phyloP scores from a whole-genome alignment of 2,329 filamentous ascomycete species.

The Aureobasidium sp. region DNA sequence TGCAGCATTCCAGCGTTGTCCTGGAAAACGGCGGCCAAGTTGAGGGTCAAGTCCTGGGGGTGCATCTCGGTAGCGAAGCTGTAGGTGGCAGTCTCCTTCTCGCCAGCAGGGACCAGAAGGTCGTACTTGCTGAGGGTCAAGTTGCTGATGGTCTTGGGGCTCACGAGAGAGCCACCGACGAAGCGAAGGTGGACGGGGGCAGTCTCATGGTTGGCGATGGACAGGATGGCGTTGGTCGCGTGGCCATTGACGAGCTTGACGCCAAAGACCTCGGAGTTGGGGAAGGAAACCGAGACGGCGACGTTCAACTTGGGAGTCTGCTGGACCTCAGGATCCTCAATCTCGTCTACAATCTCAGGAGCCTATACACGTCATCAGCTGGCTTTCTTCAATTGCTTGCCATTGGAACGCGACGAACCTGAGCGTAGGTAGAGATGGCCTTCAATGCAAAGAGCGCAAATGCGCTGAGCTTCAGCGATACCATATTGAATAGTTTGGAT shows the following conservation, averaged over 20 bases:
- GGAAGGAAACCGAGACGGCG: conserved; percentile 52
- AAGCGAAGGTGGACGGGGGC: conserved; percentile 67
- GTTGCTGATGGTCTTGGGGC: conserved; percentile 67
- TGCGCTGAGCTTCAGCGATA: conserved; percentile 64
- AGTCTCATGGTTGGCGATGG: conserved; percentile 77
- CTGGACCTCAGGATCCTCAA: conserved; percentile 36
- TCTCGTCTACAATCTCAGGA: conserved; percentile 51
- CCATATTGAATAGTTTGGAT: conserved; percentile 48
- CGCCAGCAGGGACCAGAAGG: conserved; percentile 65
- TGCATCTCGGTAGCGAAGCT: conserved; percentile 85
- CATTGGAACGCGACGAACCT: background rate
- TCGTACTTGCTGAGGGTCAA: conserved; percentile 71
- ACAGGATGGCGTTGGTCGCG: conserved; percentile 73
- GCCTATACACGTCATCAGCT: conserved; percentile 6
- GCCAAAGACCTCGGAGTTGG: conserved; percentile 73
- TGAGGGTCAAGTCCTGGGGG: conserved; percentile 77
- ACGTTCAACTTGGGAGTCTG: conserved; percentile 50
- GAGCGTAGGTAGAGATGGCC: conserved; percentile 48
- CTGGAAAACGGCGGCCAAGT: conserved; percentile 67
- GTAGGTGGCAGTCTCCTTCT: conserved; percentile 71
- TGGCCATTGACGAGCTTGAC: conserved; percentile 93
- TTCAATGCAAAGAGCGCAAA: conserved; percentile 65
- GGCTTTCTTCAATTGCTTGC: background rate
- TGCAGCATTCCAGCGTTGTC: conserved; percentile 61
- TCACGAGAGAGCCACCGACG: conserved; percentile 66